Evolutionary conservation across 164 flowering plant species (phyloP).

Genomic region (Chimonanthus praecox): DNA sequence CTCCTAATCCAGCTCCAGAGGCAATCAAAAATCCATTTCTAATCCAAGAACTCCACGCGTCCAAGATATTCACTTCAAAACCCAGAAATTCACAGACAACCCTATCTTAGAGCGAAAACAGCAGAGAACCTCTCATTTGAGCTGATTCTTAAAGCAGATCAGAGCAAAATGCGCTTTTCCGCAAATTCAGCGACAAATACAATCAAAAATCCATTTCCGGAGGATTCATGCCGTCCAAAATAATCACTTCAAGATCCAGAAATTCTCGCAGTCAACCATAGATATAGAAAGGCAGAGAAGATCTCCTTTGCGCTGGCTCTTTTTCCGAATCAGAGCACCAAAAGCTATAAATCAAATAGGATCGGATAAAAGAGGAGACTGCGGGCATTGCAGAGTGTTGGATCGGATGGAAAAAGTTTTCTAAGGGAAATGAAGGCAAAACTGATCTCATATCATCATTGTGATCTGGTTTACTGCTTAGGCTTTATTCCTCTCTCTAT

Average conservation of each 20-base stretch:
- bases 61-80: not conserved
- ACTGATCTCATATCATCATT: slow-evolving; percentile 10
- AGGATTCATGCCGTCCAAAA: not conserved
- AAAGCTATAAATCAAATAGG: not conserved
- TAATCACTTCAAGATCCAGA: not conserved
- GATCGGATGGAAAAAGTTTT: not conserved
- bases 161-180: not conserved
- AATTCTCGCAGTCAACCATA: not conserved
- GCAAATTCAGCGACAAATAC: not conserved
- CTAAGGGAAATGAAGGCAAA: not conserved
- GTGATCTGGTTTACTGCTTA: not conserved
- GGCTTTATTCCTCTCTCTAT: not conserved
- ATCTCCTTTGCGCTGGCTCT: not conserved
- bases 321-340: not conserved
- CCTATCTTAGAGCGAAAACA: not conserved
- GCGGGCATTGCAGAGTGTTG: not conserved
- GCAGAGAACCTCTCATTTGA: not conserved
- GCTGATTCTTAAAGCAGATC: not conserved
- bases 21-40: not conserved
- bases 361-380: not conserved
- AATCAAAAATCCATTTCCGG: not conserved
- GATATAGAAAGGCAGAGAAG: not conserved
- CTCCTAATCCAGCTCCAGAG: not conserved
- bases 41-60: not conserved
- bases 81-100: not conserved